These are phyloP conservation scores for Yamadazyma scolyti DNA, from an alignment of 805 yeast genomes.

Conservation along the genomic window DNA sequence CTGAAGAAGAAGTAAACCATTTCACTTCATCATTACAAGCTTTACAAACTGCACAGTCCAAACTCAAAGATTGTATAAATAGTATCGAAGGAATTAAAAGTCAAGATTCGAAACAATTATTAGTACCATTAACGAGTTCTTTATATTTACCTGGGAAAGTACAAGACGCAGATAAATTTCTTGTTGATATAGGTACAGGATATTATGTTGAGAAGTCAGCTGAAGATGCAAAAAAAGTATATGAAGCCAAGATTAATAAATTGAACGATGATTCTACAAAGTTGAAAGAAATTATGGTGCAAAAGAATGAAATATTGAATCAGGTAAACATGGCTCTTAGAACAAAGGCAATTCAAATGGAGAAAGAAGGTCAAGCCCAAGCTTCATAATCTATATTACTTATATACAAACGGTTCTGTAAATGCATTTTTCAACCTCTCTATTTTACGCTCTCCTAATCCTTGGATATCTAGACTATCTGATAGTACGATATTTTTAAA, in stretches of 20 bases:
- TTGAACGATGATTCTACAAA: constrained; percentile 70
- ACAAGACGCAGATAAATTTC: constrained; percentile 58
- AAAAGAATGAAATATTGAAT: constrained; percentile 63
- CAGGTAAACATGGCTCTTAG: constrained; percentile 58
- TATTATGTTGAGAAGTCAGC: constrained; percentile 81
- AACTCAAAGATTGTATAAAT: constrained; percentile 74
- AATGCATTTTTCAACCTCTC: constrained; percentile 36
- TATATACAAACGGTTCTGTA: constrained; percentile 49
- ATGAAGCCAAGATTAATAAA: constrained; percentile 68
- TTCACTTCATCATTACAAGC: constrained; percentile 82
- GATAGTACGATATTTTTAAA: constrained; percentile 38
- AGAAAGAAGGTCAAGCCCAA: constrained; percentile 22
- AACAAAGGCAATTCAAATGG: constrained; percentile 47
- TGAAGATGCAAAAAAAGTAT: constrained; percentile 65
- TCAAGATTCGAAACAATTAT: constrained; percentile 42
- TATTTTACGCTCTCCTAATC: constrained; percentile 47
- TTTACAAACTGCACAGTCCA: constrained; percentile 73
- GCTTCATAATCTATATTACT: constrained; percentile 9
- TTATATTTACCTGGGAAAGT: constrained; percentile 85
- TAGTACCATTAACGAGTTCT: constrained; percentile 87
- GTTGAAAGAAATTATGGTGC: constrained; percentile 69
- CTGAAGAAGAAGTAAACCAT: constrained; percentile 84
- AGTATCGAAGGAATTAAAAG: constrained; percentile 59
- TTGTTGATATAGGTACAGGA: constrained; percentile 96
- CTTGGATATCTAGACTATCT: constrained; percentile 31